A percentile compares a stretch with the other conserved stretches of the same genome.
Evolutionary conservation across 257 asterid species (phyloP).

Genomic region (Solanum etuberosum): DNA sequence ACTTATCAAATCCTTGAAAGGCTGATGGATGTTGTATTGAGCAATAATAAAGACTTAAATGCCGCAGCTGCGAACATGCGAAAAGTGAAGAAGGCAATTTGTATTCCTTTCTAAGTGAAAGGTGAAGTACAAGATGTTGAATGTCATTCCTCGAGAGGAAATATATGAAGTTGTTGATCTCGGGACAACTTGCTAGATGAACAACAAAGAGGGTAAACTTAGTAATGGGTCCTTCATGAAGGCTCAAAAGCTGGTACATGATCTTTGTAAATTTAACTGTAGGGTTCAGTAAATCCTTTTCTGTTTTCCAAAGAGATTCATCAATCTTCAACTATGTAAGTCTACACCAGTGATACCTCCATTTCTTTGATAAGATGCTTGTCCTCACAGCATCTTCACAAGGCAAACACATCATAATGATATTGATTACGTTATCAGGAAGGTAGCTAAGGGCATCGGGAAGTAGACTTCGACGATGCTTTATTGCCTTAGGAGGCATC

Average conservation of each 20-base stretch:
- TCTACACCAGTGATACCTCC: background rate
- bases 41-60: background rate
- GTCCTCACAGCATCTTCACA: background rate
- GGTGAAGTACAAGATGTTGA: background rate
- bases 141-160: background rate
- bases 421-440: background rate
- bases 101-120: background rate
- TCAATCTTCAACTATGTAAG: background rate
- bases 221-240: background rate
- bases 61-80: background rate
- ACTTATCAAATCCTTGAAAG: background rate
- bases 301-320: background rate
- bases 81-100: background rate
- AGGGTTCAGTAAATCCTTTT: background rate
- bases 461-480: background rate
- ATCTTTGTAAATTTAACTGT: background rate
- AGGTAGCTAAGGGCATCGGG: background rate
- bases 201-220: background rate
- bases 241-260: background rate
- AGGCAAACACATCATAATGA: background rate
- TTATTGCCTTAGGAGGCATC: background rate
- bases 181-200: background rate
- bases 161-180: background rate
- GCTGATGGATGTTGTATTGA: background rate
- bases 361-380: background rate